A percentile compares a stretch with the other conserved stretches of the same genome.
Conservation (phyloP, 441 rosid species). For the Oxalis stricta region DNA sequence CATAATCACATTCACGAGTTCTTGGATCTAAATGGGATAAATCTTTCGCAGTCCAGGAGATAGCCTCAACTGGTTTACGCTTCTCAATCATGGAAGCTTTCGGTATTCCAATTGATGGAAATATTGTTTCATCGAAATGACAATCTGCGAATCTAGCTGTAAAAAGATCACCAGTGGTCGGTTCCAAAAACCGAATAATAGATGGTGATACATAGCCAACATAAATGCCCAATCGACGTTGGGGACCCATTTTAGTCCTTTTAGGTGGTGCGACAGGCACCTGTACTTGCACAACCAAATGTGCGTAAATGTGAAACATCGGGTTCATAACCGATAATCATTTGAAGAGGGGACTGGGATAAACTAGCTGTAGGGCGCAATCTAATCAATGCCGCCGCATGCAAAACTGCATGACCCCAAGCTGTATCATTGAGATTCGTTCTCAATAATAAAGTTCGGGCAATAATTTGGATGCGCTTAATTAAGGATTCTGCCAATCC, state of each 20-base stretch:
- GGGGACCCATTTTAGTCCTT: slow-evolving; percentile 3
- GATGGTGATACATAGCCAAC: neutral
- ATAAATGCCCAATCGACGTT: neutral
- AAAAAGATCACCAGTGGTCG: neutral
- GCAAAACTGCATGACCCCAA: neutral
- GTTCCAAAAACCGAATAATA: neutral
- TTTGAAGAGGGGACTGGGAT: neutral
- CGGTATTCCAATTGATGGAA: neutral
- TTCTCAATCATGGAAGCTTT: no score
- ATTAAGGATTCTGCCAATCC: no score
- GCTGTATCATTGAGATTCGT: neutral
- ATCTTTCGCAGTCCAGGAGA: neutral
- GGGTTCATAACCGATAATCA: neutral
- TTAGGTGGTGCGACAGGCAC: neutral
- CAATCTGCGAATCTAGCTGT: neutral
- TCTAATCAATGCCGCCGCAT: neutral
- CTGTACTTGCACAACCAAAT: slow-evolving; percentile 2
- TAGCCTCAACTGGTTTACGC: neutral
- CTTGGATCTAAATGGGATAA: neutral
- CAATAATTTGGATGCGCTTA: neutral
- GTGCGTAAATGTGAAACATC: neutral
- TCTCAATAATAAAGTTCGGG: no score
- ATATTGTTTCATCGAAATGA: slow-evolving; percentile 2
- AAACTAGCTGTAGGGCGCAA: neutral
- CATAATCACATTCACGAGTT: neutral